Evolutionary conservation across 305 asterid species (phyloP).

Genomic region (Solanum hybrid): DNA sequence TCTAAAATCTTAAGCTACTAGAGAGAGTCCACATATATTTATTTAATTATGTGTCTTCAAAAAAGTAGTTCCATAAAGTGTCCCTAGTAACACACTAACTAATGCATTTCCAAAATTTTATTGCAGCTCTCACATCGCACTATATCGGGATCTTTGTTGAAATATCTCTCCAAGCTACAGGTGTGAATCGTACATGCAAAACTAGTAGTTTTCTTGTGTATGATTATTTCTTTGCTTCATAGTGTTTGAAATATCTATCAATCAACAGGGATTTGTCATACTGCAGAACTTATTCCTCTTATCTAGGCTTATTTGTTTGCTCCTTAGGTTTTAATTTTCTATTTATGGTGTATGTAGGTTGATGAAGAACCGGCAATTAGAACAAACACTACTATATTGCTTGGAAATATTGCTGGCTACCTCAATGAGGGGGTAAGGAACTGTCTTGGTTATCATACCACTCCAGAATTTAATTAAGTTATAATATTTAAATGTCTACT

Average conservation of each 20-base stretch:
- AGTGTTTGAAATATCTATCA: slow-evolving; percentile 59
- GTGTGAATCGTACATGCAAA: slow-evolving; percentile 20
- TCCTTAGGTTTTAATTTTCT: slow-evolving; percentile 3
- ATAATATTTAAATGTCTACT: background rate
- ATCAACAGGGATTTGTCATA: slow-evolving; percentile 58
- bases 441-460: background rate
- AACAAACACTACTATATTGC: slow-evolving; percentile 94
- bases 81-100: background rate
- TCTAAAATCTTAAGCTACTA: background rate
- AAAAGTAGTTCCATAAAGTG: background rate
- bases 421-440: slow-evolving; percentile 94
- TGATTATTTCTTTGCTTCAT: slow-evolving; percentile 8
- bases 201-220: background rate
- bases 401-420: slow-evolving; percentile 91
- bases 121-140: slow-evolving; percentile 96
- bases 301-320: background rate
- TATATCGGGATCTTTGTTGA: slow-evolving; percentile 71
- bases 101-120: slow-evolving; percentile 10
- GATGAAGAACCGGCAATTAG: slow-evolving; percentile 99
- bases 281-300: background rate
- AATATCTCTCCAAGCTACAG: slow-evolving; percentile 95
- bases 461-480: background rate
- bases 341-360: slow-evolving; percentile 43
- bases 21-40: background rate
- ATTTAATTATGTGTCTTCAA: background rate